Base-by-base conservation (phyloP, 2,329 filamentous ascomycete species). In the Calonectria montana region DNA sequence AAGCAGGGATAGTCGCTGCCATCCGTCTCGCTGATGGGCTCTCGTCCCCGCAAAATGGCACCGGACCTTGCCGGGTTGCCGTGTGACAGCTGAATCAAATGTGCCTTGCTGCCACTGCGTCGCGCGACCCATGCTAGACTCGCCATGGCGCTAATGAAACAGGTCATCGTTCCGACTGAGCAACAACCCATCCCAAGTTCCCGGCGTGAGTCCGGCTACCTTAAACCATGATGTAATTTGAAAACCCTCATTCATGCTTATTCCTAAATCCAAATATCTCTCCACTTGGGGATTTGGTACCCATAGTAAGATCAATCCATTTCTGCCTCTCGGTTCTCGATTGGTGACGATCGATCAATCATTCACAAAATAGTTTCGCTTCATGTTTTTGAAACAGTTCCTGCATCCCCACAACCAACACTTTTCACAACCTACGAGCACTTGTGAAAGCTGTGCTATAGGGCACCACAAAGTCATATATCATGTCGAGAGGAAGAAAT, bases 51-150 rank as follows among this genome's bases (percentile, higher is more conserved):
- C 65, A 59, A 59, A 61, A 16, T 39, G 62, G 45, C 43, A 47
- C 43, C 41, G 53, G 43, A 39, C 57, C 43, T 59, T 67, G 65
- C 65, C 65, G 65, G 50, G 48, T 61, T 67, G 15, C 53, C 53
- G 61, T 48, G 63, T 41, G 63, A 35, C 63, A 59, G 45, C 55
- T 59, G 45, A 43, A 41, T 53, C 43, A 67, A 50, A 10, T 50
- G 43, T 62, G 21, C 43, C 53, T 53, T 23, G 43, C 55, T 53
- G 23, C 41, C 37, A 55, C 4, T 35, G 6, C 15, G 4, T 48
- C 27, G 25, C 29, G 18, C 65, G 29, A 66, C 48, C 62, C 31
- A 23, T 23, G 39, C 41, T 65, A 25, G 47, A 43, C 35, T 37
- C 15, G 13, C 37, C 21, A 39, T 25, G 39, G 64, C 37, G 64